Evolutionary conservation across 352 stramenopile species (phyloP), one percentile per base, ranked within the genome.

Genomic region (Phytophthora nicotianae): DNA sequence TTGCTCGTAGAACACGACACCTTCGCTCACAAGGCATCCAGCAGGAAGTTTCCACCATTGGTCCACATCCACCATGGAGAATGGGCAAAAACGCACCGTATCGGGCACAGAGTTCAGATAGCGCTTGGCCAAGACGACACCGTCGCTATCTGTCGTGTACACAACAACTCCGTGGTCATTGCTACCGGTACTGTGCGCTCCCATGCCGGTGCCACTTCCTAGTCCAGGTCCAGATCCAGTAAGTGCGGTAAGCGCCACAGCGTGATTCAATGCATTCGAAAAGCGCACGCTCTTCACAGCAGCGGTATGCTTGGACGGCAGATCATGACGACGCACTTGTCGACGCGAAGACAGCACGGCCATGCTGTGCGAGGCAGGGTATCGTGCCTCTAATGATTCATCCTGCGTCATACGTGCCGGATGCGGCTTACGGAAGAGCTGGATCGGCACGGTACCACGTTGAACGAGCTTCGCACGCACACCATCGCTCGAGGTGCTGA

Each of bases 1-100:
- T 50, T 95, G 86, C 65, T 95, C 86, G 58, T 95, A 95, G 48
- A 93, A 95, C 37, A 95, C 86, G 13, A 95, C 81, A 32, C 86
- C 84, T 60, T 92, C 83, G 45, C 73, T 83, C 33, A 90, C 83
- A 9, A 90, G 66, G 19, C 83, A 93, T 13, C 85, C 85, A 5
- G 77, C 70, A 17, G 86, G 86, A 19, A 95, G 73, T 43, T 90
- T 90, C 86, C 86, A 95, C 86, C 86, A 95, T 62, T 95, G 86
- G 23, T 95, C 86, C 16, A 95, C 81, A 57, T 95, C 83, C 26
- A 88, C 79, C 45, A 95, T 77, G 16, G 82, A 86, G 60, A 95
- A 93, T 7, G 86, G 86, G 21, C 80, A 90, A 35, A 82, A 77
- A 38, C 83, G 84, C 10, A 75, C 59, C 26, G 83, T 79, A 46